phyloP scores from a whole-genome alignment of 2,329 filamentous ascomycete genomes.

The Nemania bipapillata region DNA sequence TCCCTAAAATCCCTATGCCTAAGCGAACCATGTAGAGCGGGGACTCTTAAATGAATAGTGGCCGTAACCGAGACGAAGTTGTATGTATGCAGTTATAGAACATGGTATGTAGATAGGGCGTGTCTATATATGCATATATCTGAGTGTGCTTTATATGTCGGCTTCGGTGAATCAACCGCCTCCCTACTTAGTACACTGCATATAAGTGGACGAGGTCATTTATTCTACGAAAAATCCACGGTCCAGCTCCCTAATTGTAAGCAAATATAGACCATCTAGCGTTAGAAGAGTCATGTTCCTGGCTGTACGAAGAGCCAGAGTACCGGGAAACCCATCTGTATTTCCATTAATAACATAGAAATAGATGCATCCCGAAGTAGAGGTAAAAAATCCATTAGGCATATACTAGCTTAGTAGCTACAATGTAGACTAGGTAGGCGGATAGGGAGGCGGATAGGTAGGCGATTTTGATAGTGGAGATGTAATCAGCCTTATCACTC shows the following conservation, averaged over 20 bases:
- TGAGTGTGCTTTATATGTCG: background rate
- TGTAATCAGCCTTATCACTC: constrained; percentile 25
- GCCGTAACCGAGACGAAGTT: background rate
- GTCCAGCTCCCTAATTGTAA: background rate
- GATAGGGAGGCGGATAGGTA: no score
- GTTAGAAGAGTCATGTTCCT: background rate
- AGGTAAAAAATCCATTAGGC: background rate
- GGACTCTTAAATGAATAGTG: background rate
- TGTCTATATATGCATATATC: background rate
- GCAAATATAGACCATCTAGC: background rate
- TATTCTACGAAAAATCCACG: background rate
- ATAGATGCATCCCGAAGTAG: background rate
- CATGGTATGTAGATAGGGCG: background rate
- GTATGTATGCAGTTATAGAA: background rate
- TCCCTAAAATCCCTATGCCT: no score
- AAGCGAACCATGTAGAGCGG: background rate
- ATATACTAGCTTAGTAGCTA: no score
- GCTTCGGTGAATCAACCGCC: background rate
- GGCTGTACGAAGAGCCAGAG: background rate
- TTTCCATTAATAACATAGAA: background rate
- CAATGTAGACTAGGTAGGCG: background rate
- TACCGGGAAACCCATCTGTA: background rate
- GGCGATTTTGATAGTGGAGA: constrained; percentile 6
- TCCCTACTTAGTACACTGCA: background rate
- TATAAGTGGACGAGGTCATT: background rate